Evolutionary conservation across 176 grass and related monocot species (phyloP).

Genomic region (Oryza longistaminata): DNA sequence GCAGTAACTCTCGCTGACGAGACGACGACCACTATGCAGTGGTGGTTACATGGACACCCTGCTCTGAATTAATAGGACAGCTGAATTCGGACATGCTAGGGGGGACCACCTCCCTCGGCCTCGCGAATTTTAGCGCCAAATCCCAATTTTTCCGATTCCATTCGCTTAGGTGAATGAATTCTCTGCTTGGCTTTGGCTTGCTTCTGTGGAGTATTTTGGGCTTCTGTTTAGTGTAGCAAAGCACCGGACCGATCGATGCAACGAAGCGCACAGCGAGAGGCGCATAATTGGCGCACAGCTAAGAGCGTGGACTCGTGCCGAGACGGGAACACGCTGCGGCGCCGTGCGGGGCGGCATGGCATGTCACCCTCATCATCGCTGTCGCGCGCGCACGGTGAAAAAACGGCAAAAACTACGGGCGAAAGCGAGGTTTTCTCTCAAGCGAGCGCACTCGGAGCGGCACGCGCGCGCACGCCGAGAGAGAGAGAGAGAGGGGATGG

Average conservation of each 20-base stretch:
- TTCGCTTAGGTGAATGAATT: background rate
- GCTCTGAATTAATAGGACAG: slow-evolving; percentile 4
- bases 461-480: background rate
- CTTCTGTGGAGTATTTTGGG: background rate
- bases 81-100: slow-evolving; percentile 23
- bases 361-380: slow-evolving; percentile 43
- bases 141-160: background rate
- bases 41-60: background rate
- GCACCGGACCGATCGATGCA: background rate
- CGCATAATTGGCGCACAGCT: slow-evolving; percentile 7
- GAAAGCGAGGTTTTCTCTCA: background rate
- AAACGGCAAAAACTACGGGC: background rate
- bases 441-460: no score
- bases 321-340: no score
- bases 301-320: background rate
- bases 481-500: no score
- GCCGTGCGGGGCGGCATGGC: background rate
- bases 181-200: background rate
- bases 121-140: slow-evolving; percentile 31
- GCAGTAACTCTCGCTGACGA: no score
- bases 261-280: no score
- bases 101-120: background rate
- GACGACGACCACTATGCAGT: background rate
- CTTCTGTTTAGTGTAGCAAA: background rate
- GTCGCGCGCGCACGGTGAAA: background rate